Evolutionary conservation across 1,284 basidiomycete species (phyloP), one percentile per base, ranked within the genome.

Genomic region (Vanrija pseudolonga): DNA sequence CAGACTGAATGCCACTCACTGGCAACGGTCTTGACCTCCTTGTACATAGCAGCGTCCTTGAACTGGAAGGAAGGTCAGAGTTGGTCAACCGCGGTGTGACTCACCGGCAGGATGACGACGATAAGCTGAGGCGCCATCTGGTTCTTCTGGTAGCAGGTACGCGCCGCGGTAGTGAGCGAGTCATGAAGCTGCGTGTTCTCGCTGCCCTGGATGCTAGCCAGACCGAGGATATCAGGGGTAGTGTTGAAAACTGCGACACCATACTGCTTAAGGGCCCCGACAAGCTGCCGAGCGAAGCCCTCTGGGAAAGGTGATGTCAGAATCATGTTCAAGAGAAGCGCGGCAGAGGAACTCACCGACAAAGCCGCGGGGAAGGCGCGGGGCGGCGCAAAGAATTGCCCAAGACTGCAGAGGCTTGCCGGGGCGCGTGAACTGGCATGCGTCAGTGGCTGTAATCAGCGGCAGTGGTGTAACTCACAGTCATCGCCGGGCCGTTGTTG

Each of bases 11-110:
- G 41, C 45, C 6, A 47, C 45, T 44, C 19, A 44, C 48, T 67
- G 1, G 74, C 74, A 9, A 62, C 55, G 19, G 66, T 59, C 68
- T 80, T 80, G 68, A 79, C 67, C 14, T 64, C 59, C 53, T 73
- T 68, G 66, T 80, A 80, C 32, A 74, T 63, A 0, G 56, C 47
- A 1, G 63, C 59, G 47, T 80, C 73, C 43, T 68, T 66, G 23
- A 56, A 50, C 67, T 71, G 42, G 6, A 14, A n/a, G 15, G 45
- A 5, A 20, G 4, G 32, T 32, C 12, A 32, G 24, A 26, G 9
- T 32, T 32, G 44, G 46, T 28, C 26, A 6, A 26, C 22, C 46
- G 47, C 47, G 4, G 12, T 23, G 5, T 11, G 9, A 64, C 67
- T 59, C 44, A 71, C 71, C 0, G 71, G 71, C 53, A 74, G 51